Conservation (phyloP, 73 alveolate genomes). For the Durusdinium trenchii region DNA sequence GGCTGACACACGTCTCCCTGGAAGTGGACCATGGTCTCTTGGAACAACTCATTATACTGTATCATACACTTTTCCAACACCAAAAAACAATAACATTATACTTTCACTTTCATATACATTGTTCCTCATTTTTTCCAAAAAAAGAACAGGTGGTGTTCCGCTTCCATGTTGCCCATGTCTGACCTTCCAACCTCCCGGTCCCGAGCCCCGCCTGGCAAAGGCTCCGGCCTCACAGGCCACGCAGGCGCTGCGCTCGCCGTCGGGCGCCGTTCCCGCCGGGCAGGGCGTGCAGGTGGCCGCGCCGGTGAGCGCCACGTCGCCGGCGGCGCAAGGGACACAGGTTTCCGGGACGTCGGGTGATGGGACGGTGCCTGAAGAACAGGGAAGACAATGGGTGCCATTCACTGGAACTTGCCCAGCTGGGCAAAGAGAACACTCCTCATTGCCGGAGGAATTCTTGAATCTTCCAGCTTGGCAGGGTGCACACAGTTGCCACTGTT, state of each 20-base stretch:
- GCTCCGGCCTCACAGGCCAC: background rate
- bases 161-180: too few relatives aligned
- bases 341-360: background rate
- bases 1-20: too few relatives aligned
- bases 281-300: background rate
- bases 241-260: background rate
- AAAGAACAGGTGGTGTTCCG: too few relatives aligned
- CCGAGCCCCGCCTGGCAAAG: too few relatives aligned
- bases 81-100: too few relatives aligned
- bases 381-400: background rate
- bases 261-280: background rate
- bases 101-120: too few relatives aligned
- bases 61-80: too few relatives aligned
- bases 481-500: slow-evolving; percentile 14
- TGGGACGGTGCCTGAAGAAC: background rate
- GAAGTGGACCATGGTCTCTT: too few relatives aligned
- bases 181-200: too few relatives aligned
- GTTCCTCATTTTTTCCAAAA: too few relatives aligned
- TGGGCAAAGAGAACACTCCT: background rate
- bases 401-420: background rate
- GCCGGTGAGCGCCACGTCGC: background rate
- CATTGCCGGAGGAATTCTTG: background rate
- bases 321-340: slow-evolving; percentile 2
- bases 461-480: slow-evolving; percentile 41
- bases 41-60: too few relatives aligned